Conservation (phyloP, 2,329 filamentous ascomycete species). For the Epichloe sibirici region DNA sequence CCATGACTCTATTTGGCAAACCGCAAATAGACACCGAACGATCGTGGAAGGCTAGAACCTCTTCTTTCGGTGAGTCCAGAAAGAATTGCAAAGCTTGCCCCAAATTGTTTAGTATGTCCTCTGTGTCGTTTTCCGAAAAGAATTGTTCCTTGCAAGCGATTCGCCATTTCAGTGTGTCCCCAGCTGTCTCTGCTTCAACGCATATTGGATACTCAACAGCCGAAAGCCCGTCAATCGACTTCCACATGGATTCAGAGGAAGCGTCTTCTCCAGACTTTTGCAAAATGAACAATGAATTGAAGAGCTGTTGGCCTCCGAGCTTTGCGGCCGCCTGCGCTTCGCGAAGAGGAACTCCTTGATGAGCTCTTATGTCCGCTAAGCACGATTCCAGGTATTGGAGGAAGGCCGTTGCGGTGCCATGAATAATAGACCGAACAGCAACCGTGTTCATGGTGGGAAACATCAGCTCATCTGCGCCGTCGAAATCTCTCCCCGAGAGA, state of each 20-base stretch:
- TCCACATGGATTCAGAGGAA: conserved; percentile 32
- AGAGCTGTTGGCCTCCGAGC: conserved; percentile 28
- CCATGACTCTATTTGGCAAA: conserved; percentile 24
- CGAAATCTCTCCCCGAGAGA: conserved; percentile 70
- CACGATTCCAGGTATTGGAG: conserved; percentile 62
- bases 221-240: conserved; percentile 50
- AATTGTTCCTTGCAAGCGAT: conserved; percentile 53
- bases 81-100: conserved; percentile 48
- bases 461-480: conserved; percentile 52
- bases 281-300: conserved; percentile 45
- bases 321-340: conserved; percentile 41
- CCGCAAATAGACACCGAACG: conserved; percentile 52
- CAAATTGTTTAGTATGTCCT: conserved; percentile 43
- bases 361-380: conserved; percentile 51
- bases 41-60: conserved; percentile 41
- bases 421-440: conserved; percentile 57
- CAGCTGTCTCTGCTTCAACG: conserved; percentile 60
- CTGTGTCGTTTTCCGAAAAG: conserved; percentile 32
- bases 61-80: conserved; percentile 31
- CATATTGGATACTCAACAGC: conserved; percentile 73
- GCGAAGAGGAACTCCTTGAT: conserved; percentile 68
- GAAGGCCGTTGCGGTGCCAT: conserved; percentile 53
- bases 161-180: conserved; percentile 51
- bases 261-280: conserved; percentile 25
- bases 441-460: conserved; percentile 94